Percentiles rank a stretch among this genome's conserved stretches.
phyloP scores from a whole-genome alignment of 2,329 filamentous ascomycete genomes.

The Cladosporium velox region DNA sequence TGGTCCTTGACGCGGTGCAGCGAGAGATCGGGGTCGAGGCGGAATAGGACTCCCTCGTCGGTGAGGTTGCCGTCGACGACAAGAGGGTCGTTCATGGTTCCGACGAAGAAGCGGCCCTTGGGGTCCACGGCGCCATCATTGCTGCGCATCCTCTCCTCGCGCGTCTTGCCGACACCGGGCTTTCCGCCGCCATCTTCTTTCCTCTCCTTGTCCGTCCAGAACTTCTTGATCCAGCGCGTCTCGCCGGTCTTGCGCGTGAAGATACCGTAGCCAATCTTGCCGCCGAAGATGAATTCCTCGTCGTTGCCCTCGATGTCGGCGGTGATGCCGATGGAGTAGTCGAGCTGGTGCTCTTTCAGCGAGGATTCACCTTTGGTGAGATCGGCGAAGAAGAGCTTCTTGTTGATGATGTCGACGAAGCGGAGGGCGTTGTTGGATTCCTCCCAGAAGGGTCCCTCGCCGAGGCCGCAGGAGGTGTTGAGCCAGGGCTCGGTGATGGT shows the following conservation, averaged over 20 bases:
- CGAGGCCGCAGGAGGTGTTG: constrained; percentile 65
- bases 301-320: constrained; percentile 73
- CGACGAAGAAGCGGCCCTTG: constrained; percentile 80
- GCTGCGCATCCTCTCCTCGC: constrained; percentile 56
- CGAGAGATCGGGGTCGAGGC: constrained; percentile 64
- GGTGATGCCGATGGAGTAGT: constrained; percentile 61
- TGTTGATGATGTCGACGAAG: constrained; percentile 80
- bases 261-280: constrained; percentile 80
- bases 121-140: constrained; percentile 85
- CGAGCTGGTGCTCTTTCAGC: constrained; percentile 56
- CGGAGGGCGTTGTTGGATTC: constrained; percentile 64
- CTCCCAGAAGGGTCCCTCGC: constrained; percentile 76
- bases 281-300: constrained; percentile 71
- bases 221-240: constrained; percentile 58
- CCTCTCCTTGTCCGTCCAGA: constrained; percentile 56
- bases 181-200: constrained; percentile 38
- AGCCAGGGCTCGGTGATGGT: constrained; percentile 53
- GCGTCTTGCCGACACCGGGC: constrained; percentile 40
- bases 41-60: constrained; percentile 66
- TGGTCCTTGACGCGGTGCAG: constrained; percentile 62
- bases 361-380: constrained; percentile 64
- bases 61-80: constrained; percentile 32
- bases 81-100: constrained; percentile 80
- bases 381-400: constrained; percentile 71
- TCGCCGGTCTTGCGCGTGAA: constrained; percentile 65